Percentiles rank a stretch among this genome's conserved stretches.
Conservation (phyloP, 805 yeast species). For the Priceomyces carsonii region DNA sequence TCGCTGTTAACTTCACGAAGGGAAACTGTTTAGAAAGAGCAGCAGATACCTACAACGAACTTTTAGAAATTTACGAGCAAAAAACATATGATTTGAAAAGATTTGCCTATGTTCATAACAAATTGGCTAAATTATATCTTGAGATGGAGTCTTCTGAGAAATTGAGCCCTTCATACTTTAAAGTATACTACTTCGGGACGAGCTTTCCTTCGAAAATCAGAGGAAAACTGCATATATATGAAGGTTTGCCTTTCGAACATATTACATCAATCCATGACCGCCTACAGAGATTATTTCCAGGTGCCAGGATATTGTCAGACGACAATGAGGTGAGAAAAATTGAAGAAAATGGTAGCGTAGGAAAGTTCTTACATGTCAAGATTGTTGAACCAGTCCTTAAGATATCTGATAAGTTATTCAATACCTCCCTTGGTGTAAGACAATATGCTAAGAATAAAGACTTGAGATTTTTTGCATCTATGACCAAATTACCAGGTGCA, state of each 20-base stretch:
- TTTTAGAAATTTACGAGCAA: slow-evolving; percentile 71
- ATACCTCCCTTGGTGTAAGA: slow-evolving; percentile 61
- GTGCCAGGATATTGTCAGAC: slow-evolving; percentile 67
- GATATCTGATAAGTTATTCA: slow-evolving; percentile 44
- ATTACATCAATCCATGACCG: slow-evolving; percentile 80
- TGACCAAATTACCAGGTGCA: slow-evolving; percentile 73
- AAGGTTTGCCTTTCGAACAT: slow-evolving; percentile 86
- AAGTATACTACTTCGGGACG: slow-evolving; percentile 76
- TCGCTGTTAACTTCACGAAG: slow-evolving; percentile 66
- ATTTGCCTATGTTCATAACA: slow-evolving; percentile 67
- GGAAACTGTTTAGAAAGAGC: slow-evolving; percentile 83
- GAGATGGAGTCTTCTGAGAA: slow-evolving; percentile 70
- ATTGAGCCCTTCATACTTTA: slow-evolving; percentile 73
- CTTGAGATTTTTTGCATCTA: slow-evolving; percentile 65
- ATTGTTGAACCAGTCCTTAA: slow-evolving; percentile 71
- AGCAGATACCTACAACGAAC: slow-evolving; percentile 72
- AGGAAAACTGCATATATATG: slow-evolving; percentile 76
- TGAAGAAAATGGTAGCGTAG: slow-evolving; percentile 55
- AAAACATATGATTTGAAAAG: slow-evolving; percentile 76
- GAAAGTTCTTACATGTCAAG: slow-evolving; percentile 70
- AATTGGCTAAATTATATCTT: slow-evolving; percentile 66
- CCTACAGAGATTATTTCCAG: slow-evolving; percentile 73
- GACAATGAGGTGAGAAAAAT: slow-evolving; percentile 58
- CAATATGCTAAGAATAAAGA: slow-evolving; percentile 76
- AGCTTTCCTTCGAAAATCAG: slow-evolving; percentile 82